Evolutionary conservation across 306 rosid species (phyloP), one percentile per base, ranked within the genome.

Genomic region (Benincasa hispida): DNA sequence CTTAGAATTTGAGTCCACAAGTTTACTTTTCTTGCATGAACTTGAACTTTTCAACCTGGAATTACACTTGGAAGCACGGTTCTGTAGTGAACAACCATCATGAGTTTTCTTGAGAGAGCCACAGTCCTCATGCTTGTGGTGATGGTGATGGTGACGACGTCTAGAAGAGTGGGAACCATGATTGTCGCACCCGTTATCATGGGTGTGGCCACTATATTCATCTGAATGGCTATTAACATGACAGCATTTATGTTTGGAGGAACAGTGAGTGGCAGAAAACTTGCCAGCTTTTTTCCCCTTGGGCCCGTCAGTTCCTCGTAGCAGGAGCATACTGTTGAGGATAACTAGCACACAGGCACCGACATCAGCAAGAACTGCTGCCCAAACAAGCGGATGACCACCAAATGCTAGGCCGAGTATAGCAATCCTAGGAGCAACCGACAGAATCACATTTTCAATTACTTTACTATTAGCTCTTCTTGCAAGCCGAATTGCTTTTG

Each of bases 331-430:
- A 86, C 98, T 95, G 84, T 95, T 95, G 14, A 92, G 79, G 65
- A 91, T 95, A 50, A 95, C 99, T 24, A 90, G 80, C 54, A 95
- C 4, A 75, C 99, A 92, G 14, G 97, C 92, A 74, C 99, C 99
- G 48, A 89, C 97, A 83, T 95, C 99, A 13, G 97, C 98, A 48
- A 92, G 91, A 85, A 95, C 99, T 63, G 99, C 99, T n/a, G 98
- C 99, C 98, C 99, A 92, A 65, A 95, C 88, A 53, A 92, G 85
- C 19, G 99, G 99, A 80, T 92, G 87, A 34, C 99, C 99, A n/a
- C 81, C 91, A 75, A 95, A 68, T 75, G 92, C 96, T 73, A 95
- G 85, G 21, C 87, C 93, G 12, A 95, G 77, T 45, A 95, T 88
- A 0, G 85, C 88, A 9, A 30, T 81, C 86, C 92, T 95, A 9